Base-by-base conservation (phyloP, 306 rosid species). In the Dalbergia cultrata region DNA sequence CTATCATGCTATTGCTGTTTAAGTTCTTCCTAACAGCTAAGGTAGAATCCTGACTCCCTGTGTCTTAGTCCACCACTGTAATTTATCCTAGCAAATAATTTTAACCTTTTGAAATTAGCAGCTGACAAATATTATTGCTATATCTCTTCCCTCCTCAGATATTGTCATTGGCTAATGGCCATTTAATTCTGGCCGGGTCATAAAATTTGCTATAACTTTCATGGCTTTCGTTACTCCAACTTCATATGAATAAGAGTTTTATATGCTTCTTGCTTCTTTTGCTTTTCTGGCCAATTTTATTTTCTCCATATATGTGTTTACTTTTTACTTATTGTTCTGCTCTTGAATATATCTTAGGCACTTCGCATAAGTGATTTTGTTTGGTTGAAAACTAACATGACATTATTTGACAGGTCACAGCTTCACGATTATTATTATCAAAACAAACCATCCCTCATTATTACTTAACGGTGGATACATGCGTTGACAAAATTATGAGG, bases 371-470 rank as follows among this genome's bases (percentile, higher is more conserved):
- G 35, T 72, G 45, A 73, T 39, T 72, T n/a, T 33, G 62, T 49
- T 67, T 70, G 47, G 78, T 85, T 70, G 61, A 78, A 74, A 60
- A n/a, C 86, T 79, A 65, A 87, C 81, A 54, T 52, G 26, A 35
- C 52, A 56, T 52, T 67, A 74, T 84, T 83, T 89, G 74, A 77
- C 92, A 96, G 99, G 21, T 96, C 86, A 96, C 97, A 80, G 99
- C 99, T 76, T 96, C 98, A 0, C 97, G 99, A 31, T 82, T 96
- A 70, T 85, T 96, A 64, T 81, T 91, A 76, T 93, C 99, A 58
- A 96, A 96, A 86, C 99, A 96, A 88, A 93, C 98, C 44, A 96
- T 96, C 86, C 99, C 99, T 71, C 99, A 96, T 83, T 96, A 96
- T 85, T 96, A 96, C 80, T 84, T 96, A 60, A 87, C 93, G 56